phyloP scores from a whole-genome alignment of 805 yeast genomes.

The Wickerhamiella qilinensis region DNA sequence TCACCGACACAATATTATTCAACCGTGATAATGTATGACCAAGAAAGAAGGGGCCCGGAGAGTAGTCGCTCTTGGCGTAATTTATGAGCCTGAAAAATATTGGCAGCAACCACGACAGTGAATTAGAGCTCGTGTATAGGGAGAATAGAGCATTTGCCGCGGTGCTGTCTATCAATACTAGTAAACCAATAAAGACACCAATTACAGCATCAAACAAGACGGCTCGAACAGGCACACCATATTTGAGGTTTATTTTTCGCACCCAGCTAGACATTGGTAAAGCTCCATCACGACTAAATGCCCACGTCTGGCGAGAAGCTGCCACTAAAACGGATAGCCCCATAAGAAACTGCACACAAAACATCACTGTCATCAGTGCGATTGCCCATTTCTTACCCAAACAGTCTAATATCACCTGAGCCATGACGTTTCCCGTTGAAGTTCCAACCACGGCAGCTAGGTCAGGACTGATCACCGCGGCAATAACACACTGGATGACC shows the following conservation, averaged over 20 bases:
- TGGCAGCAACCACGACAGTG: slow-evolving; percentile 49
- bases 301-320: slow-evolving; percentile 56
- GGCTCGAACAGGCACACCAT: slow-evolving; percentile 53
- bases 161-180: slow-evolving; percentile 39
- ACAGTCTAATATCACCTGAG: slow-evolving; percentile 46
- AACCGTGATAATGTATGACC: slow-evolving; percentile 32
- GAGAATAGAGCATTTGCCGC: slow-evolving; percentile 60
- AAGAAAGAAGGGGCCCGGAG: slow-evolving; percentile 44
- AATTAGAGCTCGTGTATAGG: slow-evolving; percentile 44
- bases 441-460: slow-evolving; percentile 28
- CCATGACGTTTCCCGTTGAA: slow-evolving; percentile 43
- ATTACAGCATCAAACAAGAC: slow-evolving; percentile 37
- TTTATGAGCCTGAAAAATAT: slow-evolving; percentile 33
- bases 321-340: slow-evolving; percentile 48
- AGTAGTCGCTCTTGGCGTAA: slow-evolving; percentile 33
- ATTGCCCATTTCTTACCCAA: slow-evolving; percentile 51
- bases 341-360: slow-evolving; percentile 49
- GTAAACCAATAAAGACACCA: slow-evolving; percentile 36
- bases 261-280: slow-evolving; percentile 43
- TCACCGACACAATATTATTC: slow-evolving; percentile 28
- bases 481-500: slow-evolving; percentile 34
- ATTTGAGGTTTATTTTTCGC: slow-evolving; percentile 37
- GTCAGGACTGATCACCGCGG: slow-evolving; percentile 33
- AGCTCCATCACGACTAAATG: slow-evolving; percentile 64
- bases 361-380: slow-evolving; percentile 42